Percentiles rank a stretch among this genome's conserved stretches.
phyloP scores from a whole-genome alignment of 1,284 basidiomycete species.

The Sanghuangporus sanghuang region DNA sequence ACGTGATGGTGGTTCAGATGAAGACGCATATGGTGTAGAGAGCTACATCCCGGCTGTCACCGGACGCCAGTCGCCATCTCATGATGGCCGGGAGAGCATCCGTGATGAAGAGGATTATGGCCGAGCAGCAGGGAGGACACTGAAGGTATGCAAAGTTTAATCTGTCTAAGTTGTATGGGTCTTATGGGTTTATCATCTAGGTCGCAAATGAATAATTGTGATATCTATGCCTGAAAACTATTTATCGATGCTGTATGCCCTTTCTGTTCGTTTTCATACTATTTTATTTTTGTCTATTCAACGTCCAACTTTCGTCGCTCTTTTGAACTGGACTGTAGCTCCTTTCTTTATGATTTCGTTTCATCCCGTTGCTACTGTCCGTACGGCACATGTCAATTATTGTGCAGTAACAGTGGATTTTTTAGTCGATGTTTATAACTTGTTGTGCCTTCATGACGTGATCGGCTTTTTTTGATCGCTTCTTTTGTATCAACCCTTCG shows the following conservation, averaged over 20 bases:
- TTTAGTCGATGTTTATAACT: not conserved
- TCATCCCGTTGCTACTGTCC: not conserved
- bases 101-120: conserved; percentile 36
- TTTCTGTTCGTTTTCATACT: not conserved
- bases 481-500: not conserved
- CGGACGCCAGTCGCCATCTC: conserved; percentile 9
- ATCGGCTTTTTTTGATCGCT: not conserved
- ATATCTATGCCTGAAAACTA: not conserved
- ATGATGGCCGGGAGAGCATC: conserved; percentile 26
- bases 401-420: not conserved
- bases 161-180: not conserved
- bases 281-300: conserved; percentile 18
- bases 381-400: not conserved
- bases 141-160: conserved; percentile 36
- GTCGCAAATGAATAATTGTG: conserved; percentile 16
- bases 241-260: not conserved
- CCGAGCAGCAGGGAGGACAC: conserved; percentile 32
- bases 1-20: conserved; percentile 14
- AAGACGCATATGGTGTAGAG: conserved; percentile 21
- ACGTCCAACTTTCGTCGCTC: conserved; percentile 6
- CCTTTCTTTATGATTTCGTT: not conserved
- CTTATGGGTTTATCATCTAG: not conserved
- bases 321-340: conserved; percentile 6
- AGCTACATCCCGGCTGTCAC: conserved; percentile 17
- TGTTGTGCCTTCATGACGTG: not conserved